phyloP scores from a whole-genome alignment of 495 filamentous ascomycete species.

The Neurospora pannonica region DNA sequence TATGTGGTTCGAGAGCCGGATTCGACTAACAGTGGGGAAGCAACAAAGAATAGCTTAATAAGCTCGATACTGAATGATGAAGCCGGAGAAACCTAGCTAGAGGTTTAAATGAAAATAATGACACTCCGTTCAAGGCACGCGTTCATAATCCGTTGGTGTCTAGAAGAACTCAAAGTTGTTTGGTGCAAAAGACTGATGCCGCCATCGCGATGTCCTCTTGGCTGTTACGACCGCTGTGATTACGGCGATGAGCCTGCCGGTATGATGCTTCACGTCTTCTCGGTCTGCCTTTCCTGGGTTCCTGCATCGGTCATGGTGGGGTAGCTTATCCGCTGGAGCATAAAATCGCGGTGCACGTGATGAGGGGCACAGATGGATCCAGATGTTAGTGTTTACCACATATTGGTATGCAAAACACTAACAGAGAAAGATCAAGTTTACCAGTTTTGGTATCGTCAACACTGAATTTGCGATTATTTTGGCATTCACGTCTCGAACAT shows the following conservation, averaged over 20 bases:
- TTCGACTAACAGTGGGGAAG: background rate
- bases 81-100: background rate
- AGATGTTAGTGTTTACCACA: background rate
- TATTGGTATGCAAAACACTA: background rate
- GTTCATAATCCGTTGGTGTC: background rate
- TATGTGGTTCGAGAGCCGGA: background rate
- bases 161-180: background rate
- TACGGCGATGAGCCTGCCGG: background rate
- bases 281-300: background rate
- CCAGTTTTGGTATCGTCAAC: background rate
- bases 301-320: background rate
- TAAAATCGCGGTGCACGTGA: conserved; percentile 8
- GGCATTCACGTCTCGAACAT: background rate
- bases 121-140: background rate
- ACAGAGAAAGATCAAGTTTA: background rate
- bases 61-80: background rate
- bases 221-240: background rate
- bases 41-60: background rate
- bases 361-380: conserved; percentile 1
- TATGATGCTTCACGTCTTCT: background rate
- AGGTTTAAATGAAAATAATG: background rate
- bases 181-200: background rate
- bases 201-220: background rate
- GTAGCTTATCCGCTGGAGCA: background rate
- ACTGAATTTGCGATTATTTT: background rate